Conservation (phyloP, 2,329 filamentous ascomycete genomes). For the Pleurostoma richardsiae region DNA sequence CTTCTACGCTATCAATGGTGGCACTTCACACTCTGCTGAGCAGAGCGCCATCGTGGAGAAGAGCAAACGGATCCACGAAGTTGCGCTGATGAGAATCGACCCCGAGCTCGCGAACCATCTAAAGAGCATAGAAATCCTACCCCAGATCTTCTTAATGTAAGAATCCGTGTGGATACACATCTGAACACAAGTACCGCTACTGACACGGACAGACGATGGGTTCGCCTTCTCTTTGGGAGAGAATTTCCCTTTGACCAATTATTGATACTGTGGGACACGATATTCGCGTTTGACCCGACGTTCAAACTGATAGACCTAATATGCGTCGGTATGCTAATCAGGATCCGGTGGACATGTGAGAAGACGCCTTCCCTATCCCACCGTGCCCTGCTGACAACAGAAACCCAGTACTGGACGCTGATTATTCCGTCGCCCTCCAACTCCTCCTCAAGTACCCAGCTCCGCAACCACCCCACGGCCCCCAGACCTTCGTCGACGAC, state of each 20-base stretch:
- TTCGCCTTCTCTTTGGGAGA: conserved; percentile 84
- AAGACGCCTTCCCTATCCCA: too few relatives aligned
- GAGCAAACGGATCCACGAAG: conserved; percentile 82
- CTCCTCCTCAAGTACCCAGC: conserved; percentile 79
- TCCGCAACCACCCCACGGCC: conserved; percentile 55
- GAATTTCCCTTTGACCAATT: conserved; percentile 88
- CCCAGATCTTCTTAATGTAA: conserved; percentile 93
- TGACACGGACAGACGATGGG: conserved; percentile 67
- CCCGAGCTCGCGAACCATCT: conserved; percentile 80
- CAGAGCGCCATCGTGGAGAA: conserved; percentile 71
- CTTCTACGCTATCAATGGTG: conserved; percentile 73
- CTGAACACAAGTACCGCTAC: conserved; percentile 2
- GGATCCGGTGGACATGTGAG: conserved; percentile 85
- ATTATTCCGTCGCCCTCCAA: conserved; percentile 81
- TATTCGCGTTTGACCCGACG: conserved; percentile 81
- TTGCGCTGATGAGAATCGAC: conserved; percentile 72
- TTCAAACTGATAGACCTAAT: conserved; percentile 81
- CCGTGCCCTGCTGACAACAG: too few relatives aligned
- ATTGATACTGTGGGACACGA: conserved; percentile 80
- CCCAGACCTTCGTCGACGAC: conserved; percentile 80
- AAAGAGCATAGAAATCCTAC: conserved; percentile 79
- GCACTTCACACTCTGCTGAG: conserved; percentile 23
- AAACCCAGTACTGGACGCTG: conserved; percentile 67
- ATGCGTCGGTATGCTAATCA: conserved; percentile 89
- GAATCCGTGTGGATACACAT: conserved; percentile 13